These are phyloP conservation scores for Geosmithia morbida DNA, from an alignment of 2,329 filamentous ascomycete genomes.

Conservation along the genomic window DNA sequence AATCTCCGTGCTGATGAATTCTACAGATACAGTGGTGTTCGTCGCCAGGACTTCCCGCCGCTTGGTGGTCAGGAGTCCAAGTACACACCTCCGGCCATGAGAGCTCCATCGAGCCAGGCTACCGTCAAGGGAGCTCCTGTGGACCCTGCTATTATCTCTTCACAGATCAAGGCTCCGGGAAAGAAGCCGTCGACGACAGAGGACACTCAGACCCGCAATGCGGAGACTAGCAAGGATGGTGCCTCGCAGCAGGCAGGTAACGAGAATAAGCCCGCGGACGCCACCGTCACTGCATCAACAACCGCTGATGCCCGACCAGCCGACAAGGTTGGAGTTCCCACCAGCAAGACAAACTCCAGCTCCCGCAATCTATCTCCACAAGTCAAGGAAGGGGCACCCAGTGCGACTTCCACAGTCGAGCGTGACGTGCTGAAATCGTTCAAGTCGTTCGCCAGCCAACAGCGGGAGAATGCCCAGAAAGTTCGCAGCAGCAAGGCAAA, in stretches of 20 bases:
- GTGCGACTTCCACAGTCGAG: slow-evolving; percentile 46
- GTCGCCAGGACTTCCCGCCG: slow-evolving; percentile 59
- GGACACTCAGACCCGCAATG: slow-evolving; percentile 9
- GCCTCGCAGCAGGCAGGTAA: slow-evolving; percentile 7
- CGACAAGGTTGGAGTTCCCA: slow-evolving; percentile 7
- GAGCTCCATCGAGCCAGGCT: slow-evolving; percentile 60
- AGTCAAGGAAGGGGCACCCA: slow-evolving; percentile 27
- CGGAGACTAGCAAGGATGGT: slow-evolving; percentile 16
- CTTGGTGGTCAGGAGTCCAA: slow-evolving; percentile 46
- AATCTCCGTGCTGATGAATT: slow-evolving; percentile 6
- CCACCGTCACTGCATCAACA: slow-evolving; percentile 6
- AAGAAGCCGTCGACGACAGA: slow-evolving; percentile 19
- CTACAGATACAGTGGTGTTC: slow-evolving; percentile 77
- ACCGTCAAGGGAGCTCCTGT: slow-evolving; percentile 65
- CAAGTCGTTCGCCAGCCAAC: slow-evolving; percentile 45
- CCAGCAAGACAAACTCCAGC: slow-evolving; percentile 19
- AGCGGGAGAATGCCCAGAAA: slow-evolving; percentile 41
- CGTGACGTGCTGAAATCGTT: slow-evolving; percentile 47
- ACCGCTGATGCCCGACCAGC: slow-evolving; percentile 14
- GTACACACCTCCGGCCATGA: slow-evolving; percentile 81
- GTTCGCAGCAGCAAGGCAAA: slow-evolving; percentile 41
- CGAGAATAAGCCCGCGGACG: slow-evolving; percentile 13
- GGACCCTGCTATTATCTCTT: slow-evolving; percentile 82
- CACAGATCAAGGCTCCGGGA: slow-evolving; percentile 46
- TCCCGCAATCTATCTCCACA: slow-evolving; percentile 26